Conservation (phyloP, 768 basidiomycete species). For the Hysterangium stoloniferum region DNA sequence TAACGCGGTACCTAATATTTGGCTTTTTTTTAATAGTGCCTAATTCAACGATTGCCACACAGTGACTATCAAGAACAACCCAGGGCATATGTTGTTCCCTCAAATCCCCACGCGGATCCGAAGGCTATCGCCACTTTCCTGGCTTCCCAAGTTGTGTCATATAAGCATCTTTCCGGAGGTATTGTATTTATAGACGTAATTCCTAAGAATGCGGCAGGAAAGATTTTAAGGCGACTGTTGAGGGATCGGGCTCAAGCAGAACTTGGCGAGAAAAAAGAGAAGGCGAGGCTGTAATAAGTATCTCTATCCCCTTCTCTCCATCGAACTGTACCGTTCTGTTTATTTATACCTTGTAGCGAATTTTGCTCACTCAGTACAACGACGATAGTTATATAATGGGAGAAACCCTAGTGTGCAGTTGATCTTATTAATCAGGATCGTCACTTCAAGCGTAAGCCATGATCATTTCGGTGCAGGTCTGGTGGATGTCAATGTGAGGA, state of each 20-base stretch:
- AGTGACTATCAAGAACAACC: background rate
- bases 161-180: background rate
- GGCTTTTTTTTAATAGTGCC: background rate
- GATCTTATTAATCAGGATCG: too few relatives aligned
- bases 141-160: background rate
- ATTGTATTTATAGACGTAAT: background rate
- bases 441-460: too few relatives aligned
- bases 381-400: too few relatives aligned
- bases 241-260: background rate
- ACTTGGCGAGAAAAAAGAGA: background rate
- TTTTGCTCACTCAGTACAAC: too few relatives aligned
- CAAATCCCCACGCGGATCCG: background rate
- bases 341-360: too few relatives aligned
- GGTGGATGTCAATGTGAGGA: too few relatives aligned
- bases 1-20: background rate
- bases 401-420: too few relatives aligned
- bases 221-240: conserved; percentile 32
- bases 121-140: background rate
- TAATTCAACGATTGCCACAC: background rate
- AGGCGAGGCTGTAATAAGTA: background rate
- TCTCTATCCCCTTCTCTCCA: too few relatives aligned
- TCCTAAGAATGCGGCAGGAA: conserved; percentile 18
- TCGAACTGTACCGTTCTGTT: too few relatives aligned
- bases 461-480: too few relatives aligned
- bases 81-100: conserved; percentile 5